Evolutionary conservation across 768 basidiomycete genomes (phyloP), one percentile per base, ranked within the genome.

Genomic region (Tylopilus sp.): DNA sequence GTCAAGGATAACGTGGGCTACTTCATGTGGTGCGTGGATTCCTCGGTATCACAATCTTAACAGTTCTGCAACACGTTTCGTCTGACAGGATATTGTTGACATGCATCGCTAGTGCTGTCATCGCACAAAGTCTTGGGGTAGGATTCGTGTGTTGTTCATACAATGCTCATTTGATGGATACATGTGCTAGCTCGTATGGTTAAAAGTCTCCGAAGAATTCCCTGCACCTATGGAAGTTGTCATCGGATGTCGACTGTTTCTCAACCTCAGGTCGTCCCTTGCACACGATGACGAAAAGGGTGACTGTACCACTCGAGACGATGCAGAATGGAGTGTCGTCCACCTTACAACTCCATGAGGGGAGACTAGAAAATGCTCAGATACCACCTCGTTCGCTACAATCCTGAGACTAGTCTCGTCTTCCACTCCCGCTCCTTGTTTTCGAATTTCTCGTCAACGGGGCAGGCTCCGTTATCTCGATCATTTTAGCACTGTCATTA

Each of bases 1-100:
- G 12, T 63, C 25, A 58, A 40, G 25, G 62, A 48, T 4, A 64
- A 49, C 13, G 38, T n/a, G 13, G 21, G 44, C 21, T 63, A 63
- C 40, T 55, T 55, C 51, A 11, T 57, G 13, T 57, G 47, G 61
- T 63, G 40, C 30, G 57, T 1, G 12, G 12, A 3, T 30, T 15
- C 36, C 17, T 11, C 13, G 39, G 21, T 13, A 2, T 6, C 1
- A 3, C 26, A 5, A n/a, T 1, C 2, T 21, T 17, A 23, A 21
- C 23, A 12, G 21, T n/a, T 1, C 20, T 2, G 4, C 20, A 20
- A 17, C 20, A 20, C 3, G 23, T 9, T 22, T 44, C 36, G 6
- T 42, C 2, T 17, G 39, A 30, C 18, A 64, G 61, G 39, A 40
- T 58, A 28, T 12, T 57, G 9, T 3, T 64, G 18, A 36, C 23